Evolutionary conservation across 208 protist genomes (phyloP), one percentile per base, ranked within the genome.

Genomic region (Angomonas ambiguus): DNA sequence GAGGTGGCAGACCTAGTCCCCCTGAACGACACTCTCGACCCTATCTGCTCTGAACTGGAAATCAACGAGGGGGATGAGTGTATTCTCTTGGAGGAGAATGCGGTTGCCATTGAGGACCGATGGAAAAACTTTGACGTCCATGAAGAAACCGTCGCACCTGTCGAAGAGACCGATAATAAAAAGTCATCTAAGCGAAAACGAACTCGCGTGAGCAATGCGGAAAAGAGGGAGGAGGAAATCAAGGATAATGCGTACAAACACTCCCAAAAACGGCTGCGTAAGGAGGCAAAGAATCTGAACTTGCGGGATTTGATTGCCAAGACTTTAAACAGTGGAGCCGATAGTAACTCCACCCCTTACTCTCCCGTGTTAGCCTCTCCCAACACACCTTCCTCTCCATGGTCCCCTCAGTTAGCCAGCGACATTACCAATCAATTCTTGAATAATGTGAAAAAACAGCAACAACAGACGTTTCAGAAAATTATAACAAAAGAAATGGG

Each of bases 371-470:
- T 20, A 27, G 2, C 25, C 66, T 18, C 38, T 16, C 74, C 69
- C 31, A 63, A 51, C 31, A 69, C 75, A 24, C 67, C 79, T 2
- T 63, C 74, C n/a, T 45, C 41, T 49, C 74, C 81, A 35, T 95
- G 89, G 87, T 91, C 82, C 2, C 82, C 86, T 0, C 48, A 65
- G 10, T 41, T 88, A 6, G 84, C 77, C 0, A 70, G 63, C 0
- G 76, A 79, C 67, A 80, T 95, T 66, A 95, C 89, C 18, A 85
- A 67, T 59, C 82, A 69, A n/a, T 92, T 95, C 56, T 74, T 95
- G 18, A 78, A 81, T 20, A 80, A 65, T 45, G 84, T 92, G 28
- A 53, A 84, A 35, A 69, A 80, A 41, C 72, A 85, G 62, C 77
- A 82, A 38, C 67, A 76, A 56, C 78, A 88, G 56, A 82, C 67